Percentiles rank a stretch among this genome's conserved stretches.
Evolutionary conservation across 176 grass and related monocot species (phyloP).

Genomic region (Ensete glaucum): DNA sequence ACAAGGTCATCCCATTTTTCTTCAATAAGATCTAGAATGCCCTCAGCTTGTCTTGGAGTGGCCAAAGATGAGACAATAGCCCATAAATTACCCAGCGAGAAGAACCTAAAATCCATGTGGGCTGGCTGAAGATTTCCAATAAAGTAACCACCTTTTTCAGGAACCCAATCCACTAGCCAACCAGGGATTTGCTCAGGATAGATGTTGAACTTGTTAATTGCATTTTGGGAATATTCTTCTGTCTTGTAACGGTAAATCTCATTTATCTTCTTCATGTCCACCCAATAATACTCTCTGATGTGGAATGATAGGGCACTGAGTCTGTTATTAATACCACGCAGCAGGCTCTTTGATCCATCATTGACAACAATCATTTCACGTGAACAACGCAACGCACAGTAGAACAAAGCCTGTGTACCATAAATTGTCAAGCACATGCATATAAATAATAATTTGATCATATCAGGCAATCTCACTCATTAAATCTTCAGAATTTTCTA

Average conservation of each 20-base stretch:
- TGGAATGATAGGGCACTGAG: conserved; percentile 20
- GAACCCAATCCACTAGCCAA: conserved; percentile 21
- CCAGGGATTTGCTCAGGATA: conserved; percentile 19
- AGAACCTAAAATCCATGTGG: conserved; percentile 50
- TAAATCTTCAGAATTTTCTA: neutral
- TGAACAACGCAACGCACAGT: conserved; percentile 15
- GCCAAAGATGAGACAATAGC: conserved; percentile 37
- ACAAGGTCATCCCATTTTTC: conserved; percentile 44
- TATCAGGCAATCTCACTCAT: neutral
- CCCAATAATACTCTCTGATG: conserved; percentile 22
- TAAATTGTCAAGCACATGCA: neutral
- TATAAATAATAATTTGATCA: neutral
- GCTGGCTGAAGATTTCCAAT: conserved; percentile 39
- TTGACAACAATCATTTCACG: conserved; percentile 13
- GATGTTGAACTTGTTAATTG: conserved; percentile 22
- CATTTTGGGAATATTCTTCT: conserved; percentile 20
- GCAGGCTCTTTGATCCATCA: conserved; percentile 7
- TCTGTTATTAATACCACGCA: conserved; percentile 18
- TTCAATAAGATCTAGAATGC: conserved; percentile 34
- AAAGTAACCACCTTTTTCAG: conserved; percentile 17
- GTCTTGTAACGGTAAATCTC: conserved; percentile 21
- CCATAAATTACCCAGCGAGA: conserved; percentile 40
- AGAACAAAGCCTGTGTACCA: conserved; percentile 9
- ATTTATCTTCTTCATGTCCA: conserved; percentile 18
- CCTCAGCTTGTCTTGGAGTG: conserved; percentile 35